phyloP scores from a whole-genome alignment of 805 yeast species.

The Kazachstania martiniae region DNA sequence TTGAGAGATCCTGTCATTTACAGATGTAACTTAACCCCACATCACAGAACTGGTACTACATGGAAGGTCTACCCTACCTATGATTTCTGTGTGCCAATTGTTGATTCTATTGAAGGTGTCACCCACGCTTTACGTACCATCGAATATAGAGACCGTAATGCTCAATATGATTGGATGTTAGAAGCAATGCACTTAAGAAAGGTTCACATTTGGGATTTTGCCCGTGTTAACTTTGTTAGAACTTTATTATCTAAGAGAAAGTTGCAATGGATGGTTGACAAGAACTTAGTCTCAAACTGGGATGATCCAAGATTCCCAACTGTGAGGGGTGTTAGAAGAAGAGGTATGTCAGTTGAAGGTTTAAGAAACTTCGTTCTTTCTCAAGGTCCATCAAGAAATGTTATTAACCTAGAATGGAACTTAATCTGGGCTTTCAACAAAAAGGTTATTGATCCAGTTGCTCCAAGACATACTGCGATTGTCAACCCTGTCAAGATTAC shows the following conservation, averaged over 20 bases:
- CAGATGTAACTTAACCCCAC: constrained; percentile 96
- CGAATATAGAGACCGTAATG: constrained; percentile 97
- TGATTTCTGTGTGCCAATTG: constrained; percentile 97
- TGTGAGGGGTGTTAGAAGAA: constrained; percentile 96
- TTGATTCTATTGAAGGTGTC: constrained; percentile 92
- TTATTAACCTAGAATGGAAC: constrained; percentile 95
- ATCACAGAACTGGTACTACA: constrained; percentile 83
- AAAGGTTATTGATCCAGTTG: constrained; percentile 92
- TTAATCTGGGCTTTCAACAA: constrained; percentile 96
- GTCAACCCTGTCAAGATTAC: constrained; percentile 61
- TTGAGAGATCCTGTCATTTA: constrained; percentile 96
- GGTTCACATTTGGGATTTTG: constrained; percentile 97
- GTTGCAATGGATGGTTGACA: constrained; percentile 98
- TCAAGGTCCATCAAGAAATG: constrained; percentile 97
- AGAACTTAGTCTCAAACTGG: constrained; percentile 82
- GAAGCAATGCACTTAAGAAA: constrained; percentile 72
- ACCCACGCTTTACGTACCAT: constrained; percentile 97
- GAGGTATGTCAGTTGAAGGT: constrained; percentile 99
- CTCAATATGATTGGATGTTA: constrained; percentile 96
- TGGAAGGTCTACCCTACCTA: constrained; percentile 99
- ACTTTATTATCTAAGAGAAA: constrained; percentile 94
- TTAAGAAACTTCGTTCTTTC: constrained; percentile 84
- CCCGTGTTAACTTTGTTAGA: constrained; percentile 92
- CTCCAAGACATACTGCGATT: constrained; percentile 90
- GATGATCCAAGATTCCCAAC: constrained; percentile 99